phyloP scores from a whole-genome alignment of 164 flowering plant species.

The Nymphaea thermarum region DNA sequence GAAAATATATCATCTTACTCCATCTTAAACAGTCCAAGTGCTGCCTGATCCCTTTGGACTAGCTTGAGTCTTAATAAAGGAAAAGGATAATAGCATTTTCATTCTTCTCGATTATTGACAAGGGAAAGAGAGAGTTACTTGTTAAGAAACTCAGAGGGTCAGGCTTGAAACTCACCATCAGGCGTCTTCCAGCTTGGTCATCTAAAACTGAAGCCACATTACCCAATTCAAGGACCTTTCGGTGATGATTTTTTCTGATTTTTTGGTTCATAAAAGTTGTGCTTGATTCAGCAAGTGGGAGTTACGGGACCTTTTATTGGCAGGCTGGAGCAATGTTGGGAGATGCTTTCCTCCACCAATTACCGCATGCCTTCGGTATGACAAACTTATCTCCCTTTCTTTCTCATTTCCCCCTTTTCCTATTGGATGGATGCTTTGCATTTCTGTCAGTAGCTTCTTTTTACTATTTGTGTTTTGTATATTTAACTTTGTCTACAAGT shows the following conservation, averaged over 20 bases:
- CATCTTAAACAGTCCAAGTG: no score
- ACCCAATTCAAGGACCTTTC: not conserved
- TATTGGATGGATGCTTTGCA: no score
- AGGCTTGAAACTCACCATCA: not conserved
- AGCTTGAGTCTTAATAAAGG: no score
- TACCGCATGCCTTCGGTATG: conserved; percentile 98
- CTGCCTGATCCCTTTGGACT: no score
- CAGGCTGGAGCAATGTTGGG: conserved; percentile 99
- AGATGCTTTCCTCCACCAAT: conserved; percentile 97
- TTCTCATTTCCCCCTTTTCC: no score
- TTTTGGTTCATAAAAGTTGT: not conserved
- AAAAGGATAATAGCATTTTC: no score
- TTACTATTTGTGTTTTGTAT: no score
- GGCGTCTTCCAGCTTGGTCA: not conserved
- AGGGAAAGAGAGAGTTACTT: not conserved
- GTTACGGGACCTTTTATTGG: conserved; percentile 9
- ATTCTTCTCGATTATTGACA: not conserved
- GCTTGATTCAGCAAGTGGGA: conserved; percentile 4
- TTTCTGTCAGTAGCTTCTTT: no score
- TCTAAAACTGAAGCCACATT: not conserved
- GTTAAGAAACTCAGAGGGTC: not conserved
- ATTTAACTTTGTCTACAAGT: no score
- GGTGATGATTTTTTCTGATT: not conserved
- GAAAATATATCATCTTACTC: no score
- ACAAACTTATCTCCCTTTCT: not conserved